Evolutionary conservation across 2,329 filamentous ascomycete species (phyloP), one percentile per base, ranked within the genome.

Genomic region (Aspergillus neotritici): DNA sequence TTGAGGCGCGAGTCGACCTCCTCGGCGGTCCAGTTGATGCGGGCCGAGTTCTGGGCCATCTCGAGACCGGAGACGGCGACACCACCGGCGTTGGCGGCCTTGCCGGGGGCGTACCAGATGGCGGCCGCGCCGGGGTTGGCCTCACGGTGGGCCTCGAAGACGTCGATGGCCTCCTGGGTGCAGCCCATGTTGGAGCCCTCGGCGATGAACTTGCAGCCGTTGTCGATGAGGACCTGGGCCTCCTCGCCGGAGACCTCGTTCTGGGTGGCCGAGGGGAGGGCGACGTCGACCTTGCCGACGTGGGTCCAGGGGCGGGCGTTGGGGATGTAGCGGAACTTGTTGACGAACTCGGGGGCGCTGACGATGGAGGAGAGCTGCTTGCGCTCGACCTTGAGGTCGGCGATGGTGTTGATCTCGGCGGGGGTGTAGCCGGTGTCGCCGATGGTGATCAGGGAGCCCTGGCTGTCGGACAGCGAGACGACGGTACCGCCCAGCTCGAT

Each of bases 171-270:
- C 54, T 86, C 89, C 72, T 93, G 88, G 29, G 90, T 96, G 78
- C 89, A 96, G 53, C 93, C 93, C 93, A 98, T 97, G 82, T 97
- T 97, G 72, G 86, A 93, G 44, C 93, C 93, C 75, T 98, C 93
- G 46, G 93, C 93, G 55, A 97, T 84, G 75, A 88, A 94, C 66
- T 84, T 81, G 63, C 78, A 79, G 55, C 91, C 91, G 47, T 78
- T 79, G 38, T 77, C 77, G 47, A 96, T 80, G 34, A 97, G 80
- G 13, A 79, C 82, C 73, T 87, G 76, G 41, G 90, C 93, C 77
- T 98, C 93, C 60, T 93, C 88, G 65, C 83, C 82, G 63, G 80
- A 89, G 62, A 98, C 88, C 75, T 98, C 93, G 77, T 98, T 98
- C 78, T 98, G 90, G 48, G 93, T 97, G 32, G 93, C 93, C 61